Base-by-base conservation (phyloP, 176 grass and related monocot species). In the Aegilops bicornis region DNA sequence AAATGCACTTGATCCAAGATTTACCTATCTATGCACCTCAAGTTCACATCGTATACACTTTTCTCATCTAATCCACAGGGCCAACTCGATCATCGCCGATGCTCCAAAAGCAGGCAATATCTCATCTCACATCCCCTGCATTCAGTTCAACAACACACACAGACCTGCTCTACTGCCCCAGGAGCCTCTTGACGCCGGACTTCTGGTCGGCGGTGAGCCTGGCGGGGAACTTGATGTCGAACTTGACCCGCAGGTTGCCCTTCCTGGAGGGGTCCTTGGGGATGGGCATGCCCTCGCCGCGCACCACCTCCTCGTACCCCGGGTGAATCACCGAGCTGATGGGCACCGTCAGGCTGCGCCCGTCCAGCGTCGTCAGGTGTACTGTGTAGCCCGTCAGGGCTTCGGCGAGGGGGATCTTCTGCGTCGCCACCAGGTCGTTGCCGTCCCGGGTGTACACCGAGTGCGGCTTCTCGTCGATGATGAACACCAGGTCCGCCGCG, bases 391-490 rank as follows among this genome's bases (percentile, higher is more conserved):
- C 96, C 0, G 93, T 89, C 62, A 98, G 86, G 48, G 96, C 96
- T 37, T 98, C 93, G 0, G 84, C 86, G 0, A 95, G 89, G 3
- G 96, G 82, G 9, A 98, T 82, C 86, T 96, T 95, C 82, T 92
- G 88, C 36, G 88, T 96, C 47, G 54, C 72, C 1, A 98, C 88
- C 19, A 98, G 96, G 73, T 98, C 93, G 59, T 98, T 96, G 71
- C 96, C 91, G 5, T 98, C 93, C 7, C 96, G 91, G 43, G 93
- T 86, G 90, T 96, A 98, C 42, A 95, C 84, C n/a, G 93, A 66
- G 73, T 98, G 96, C 6, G 93, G 93, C 87, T 98, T 98, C 89
- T 98, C 93, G 78, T 98, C 93, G 43, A 98, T 95, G 79, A 96
- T 91, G 86, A 98, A 96, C 5, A 96, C 91, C 0, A 98, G 84